Evolutionary conservation across 768 basidiomycete species (phyloP).

Genomic region (Lepiota brunneoincarnata): DNA sequence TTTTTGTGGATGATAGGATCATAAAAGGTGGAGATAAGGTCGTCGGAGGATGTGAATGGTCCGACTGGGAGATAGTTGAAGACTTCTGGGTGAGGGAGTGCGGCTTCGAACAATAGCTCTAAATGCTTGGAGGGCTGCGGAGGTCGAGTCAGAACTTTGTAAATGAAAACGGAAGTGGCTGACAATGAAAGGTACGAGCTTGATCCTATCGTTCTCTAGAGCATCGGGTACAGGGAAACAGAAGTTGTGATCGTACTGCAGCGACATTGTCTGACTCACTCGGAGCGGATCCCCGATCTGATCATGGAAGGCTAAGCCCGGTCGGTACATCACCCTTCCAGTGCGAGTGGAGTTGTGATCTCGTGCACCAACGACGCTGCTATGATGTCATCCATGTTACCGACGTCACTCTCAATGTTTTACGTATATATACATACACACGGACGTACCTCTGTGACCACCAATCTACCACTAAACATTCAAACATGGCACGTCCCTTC

Average conservation of each 20-base stretch:
- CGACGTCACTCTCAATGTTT: too few relatives aligned
- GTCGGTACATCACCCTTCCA: too few relatives aligned
- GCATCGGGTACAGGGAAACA: slow-evolving; percentile 42
- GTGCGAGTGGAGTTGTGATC: too few relatives aligned
- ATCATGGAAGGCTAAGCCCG: too few relatives aligned
- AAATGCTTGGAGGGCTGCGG: slow-evolving; percentile 45
- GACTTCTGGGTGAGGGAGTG: slow-evolving; percentile 33
- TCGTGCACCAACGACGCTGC: too few relatives aligned
- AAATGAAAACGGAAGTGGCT: slow-evolving; percentile 15
- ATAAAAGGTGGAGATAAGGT: slow-evolving; percentile 34
- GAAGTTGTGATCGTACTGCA: slow-evolving; percentile 43
- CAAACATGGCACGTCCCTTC: too few relatives aligned
- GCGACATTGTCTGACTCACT: neutral
- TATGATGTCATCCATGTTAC: too few relatives aligned
- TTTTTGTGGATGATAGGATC: slow-evolving; percentile 32
- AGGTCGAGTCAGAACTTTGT: neutral
- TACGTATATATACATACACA: too few relatives aligned
- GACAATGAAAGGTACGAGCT: slow-evolving; percentile 49
- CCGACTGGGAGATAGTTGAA: slow-evolving; percentile 50
- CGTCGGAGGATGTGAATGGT: slow-evolving; percentile 36
- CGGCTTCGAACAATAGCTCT: slow-evolving; percentile 32
- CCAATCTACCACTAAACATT: too few relatives aligned
- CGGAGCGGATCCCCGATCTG: too few relatives aligned
- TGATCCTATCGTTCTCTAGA: slow-evolving; percentile 47
- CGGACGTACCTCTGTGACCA: too few relatives aligned